These are phyloP conservation scores for Zygosaccharomyces pseudorouxii DNA, from an alignment of 805 yeast genomes.

Conservation along the genomic window DNA sequence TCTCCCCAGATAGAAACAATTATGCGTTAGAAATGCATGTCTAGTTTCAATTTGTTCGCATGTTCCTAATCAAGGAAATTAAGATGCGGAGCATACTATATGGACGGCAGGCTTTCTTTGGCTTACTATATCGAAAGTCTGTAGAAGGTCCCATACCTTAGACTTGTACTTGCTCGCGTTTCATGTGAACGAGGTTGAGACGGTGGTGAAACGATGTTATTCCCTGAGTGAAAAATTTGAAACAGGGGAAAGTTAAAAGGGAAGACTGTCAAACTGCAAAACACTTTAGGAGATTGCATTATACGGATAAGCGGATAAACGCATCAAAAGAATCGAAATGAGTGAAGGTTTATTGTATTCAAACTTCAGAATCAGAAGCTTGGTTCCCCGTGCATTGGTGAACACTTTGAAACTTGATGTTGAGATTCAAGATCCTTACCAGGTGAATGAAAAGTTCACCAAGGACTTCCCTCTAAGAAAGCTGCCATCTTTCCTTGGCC, in stretches of 20 bases:
- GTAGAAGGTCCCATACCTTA: neutral
- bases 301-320: neutral
- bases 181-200: constrained; percentile 1
- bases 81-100: too few relatives aligned
- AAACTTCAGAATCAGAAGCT: constrained; percentile 39
- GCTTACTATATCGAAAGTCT: too few relatives aligned
- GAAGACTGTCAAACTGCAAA: neutral
- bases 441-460: constrained; percentile 38
- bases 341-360: constrained; percentile 63
- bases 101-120: too few relatives aligned
- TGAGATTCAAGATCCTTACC: constrained; percentile 37
- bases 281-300: neutral
- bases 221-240: constrained; percentile 6
- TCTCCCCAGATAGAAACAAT: too few relatives aligned
- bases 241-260: neutral
- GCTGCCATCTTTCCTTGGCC: constrained; percentile 66
- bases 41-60: too few relatives aligned
- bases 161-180: constrained; percentile 1
- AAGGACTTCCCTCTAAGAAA: constrained; percentile 59
- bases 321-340: constrained; percentile 38
- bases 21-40: too few relatives aligned
- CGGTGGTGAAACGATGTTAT: constrained; percentile 6
- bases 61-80: too few relatives aligned
- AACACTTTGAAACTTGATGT: constrained; percentile 58
- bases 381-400: constrained; percentile 48